phyloP scores from a whole-genome alignment of 495 filamentous ascomycete species.

The Hypoxylon cercidicola region DNA sequence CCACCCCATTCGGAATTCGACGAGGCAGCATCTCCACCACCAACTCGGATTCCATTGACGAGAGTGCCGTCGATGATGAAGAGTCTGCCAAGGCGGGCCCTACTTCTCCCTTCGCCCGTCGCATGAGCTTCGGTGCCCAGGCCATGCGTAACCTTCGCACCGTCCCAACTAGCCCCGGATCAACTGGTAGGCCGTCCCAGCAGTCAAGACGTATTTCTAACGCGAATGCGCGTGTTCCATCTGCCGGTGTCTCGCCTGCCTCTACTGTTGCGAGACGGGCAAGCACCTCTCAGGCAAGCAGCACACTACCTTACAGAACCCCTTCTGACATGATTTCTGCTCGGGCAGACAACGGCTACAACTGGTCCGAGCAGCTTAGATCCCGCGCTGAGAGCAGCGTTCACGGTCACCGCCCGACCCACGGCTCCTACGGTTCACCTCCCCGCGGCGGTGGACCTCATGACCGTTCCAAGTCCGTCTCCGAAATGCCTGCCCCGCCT shows the following conservation, averaged over 20 bases:
- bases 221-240: constrained; percentile 26
- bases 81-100: constrained; percentile 66
- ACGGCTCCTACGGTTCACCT: constrained; percentile 49
- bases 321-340: constrained; percentile 67
- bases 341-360: constrained; percentile 85
- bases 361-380: constrained; percentile 94
- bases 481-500: constrained; percentile 74
- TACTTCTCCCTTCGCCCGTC: constrained; percentile 80
- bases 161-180: constrained; percentile 56
- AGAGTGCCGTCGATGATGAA: constrained; percentile 86
- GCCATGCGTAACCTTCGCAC: constrained; percentile 69
- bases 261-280: constrained; percentile 41
- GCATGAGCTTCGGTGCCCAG: constrained; percentile 91
- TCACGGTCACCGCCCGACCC: constrained; percentile 62
- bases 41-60: constrained; percentile 80
- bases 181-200: constrained; percentile 59
- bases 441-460: constrained; percentile 53
- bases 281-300: constrained; percentile 63
- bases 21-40: constrained; percentile 81
- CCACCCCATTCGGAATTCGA: constrained; percentile 64
- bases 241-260: constrained; percentile 35
- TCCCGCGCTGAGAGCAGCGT: constrained; percentile 86
- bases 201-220: constrained; percentile 39
- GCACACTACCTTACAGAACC: constrained; percentile 62
- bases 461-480: constrained; percentile 74